phyloP scores from a whole-genome alignment of 805 yeast species.

The Vanderwaltozyma verrucispora region DNA sequence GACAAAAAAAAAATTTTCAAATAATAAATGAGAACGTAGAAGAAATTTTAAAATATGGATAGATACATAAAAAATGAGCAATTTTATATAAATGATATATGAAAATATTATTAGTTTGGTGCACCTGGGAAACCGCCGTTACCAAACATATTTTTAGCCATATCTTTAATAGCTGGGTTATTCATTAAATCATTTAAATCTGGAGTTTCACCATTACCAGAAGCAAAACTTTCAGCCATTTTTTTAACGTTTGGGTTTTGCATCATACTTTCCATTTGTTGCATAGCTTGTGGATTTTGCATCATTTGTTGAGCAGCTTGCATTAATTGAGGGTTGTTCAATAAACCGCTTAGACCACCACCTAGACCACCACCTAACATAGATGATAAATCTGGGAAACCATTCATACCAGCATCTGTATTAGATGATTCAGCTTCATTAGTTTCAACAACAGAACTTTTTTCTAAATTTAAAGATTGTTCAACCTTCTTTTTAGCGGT shows the following conservation, averaged over 20 bases:
- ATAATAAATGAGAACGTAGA: too few species aligned
- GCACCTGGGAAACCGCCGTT: slow-evolving; percentile 27
- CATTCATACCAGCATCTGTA: slow-evolving; percentile 31
- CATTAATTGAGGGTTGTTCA: slow-evolving; percentile 88
- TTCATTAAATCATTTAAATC: slow-evolving; percentile 62
- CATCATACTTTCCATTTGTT: slow-evolving; percentile 57
- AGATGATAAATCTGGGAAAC: slow-evolving; percentile 67
- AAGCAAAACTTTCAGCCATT: slow-evolving; percentile 71
- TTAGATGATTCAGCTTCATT: slow-evolving; percentile 15
- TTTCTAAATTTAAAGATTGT: slow-evolving; percentile 46
- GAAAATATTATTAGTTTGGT: neutral
- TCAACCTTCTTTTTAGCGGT: slow-evolving; percentile 84
- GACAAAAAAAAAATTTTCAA: too few species aligned
- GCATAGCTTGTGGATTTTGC: slow-evolving; percentile 74
- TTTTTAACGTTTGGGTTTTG: slow-evolving; percentile 69
- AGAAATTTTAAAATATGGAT: too few species aligned
- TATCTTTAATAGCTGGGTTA: slow-evolving; percentile 64
- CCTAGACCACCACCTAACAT: slow-evolving; percentile 53
- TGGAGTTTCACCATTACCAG: slow-evolving; percentile 51
- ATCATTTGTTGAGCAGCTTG: slow-evolving; percentile 82
- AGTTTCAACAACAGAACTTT: slow-evolving; percentile 11
- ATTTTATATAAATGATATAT: neutral
- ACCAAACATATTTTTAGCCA: slow-evolving; percentile 66
- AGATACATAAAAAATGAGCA: too few species aligned
- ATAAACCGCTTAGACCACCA: slow-evolving; percentile 56